Percentiles rank a stretch among this genome's conserved stretches.
Evolutionary conservation across 257 asterid genomes (phyloP).

Genomic region (Ehretia macrophylla): DNA sequence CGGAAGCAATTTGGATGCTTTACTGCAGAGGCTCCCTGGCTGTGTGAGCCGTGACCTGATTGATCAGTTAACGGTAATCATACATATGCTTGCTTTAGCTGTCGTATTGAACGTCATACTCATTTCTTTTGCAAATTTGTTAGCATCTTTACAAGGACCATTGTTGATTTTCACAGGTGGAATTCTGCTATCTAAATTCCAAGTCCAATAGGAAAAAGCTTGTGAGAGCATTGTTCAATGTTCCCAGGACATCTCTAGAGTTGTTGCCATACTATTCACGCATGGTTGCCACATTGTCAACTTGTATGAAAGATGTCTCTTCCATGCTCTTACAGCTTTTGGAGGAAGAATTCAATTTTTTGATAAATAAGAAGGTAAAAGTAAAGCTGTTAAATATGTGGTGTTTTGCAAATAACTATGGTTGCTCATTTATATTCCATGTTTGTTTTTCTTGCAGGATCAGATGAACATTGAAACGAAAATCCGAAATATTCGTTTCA

Average conservation of each 20-base stretch:
- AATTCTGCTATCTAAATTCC: conserved; percentile 95
- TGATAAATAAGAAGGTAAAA: conserved; percentile 88
- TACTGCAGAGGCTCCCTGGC: conserved; percentile 90
- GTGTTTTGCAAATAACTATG: conserved; percentile 11
- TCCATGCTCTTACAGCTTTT: conserved; percentile 84
- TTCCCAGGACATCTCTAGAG: conserved; percentile 95
- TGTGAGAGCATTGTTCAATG: conserved; percentile 91
- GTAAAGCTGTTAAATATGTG: conserved; percentile 13
- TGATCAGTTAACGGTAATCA: conserved; percentile 88
- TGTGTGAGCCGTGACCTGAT: conserved; percentile 98
- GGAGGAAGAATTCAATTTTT: conserved; percentile 92
- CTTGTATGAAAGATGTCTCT: conserved; percentile 93
- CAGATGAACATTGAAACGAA: conserved; percentile 98
- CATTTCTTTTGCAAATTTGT: conserved; percentile 6
- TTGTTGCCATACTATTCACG: conserved; percentile 96
- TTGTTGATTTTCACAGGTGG: conserved; percentile 60
- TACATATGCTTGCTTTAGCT: conserved; percentile 20
- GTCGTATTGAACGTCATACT: conserved; percentile 11
- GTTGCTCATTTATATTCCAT: conserved; percentile 11
- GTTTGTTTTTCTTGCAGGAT: conserved; percentile 56
- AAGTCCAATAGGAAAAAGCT: conserved; percentile 95
- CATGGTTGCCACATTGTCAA: conserved; percentile 88
- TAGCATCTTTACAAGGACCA: conserved; percentile 4
- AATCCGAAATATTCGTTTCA: conserved; percentile 89
- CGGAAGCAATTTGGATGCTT: conserved; percentile 83